A percentile compares a stretch with the other conserved stretches of the same genome.
Evolutionary conservation across 805 yeast genomes (phyloP).

Genomic region (Candida corydali): DNA sequence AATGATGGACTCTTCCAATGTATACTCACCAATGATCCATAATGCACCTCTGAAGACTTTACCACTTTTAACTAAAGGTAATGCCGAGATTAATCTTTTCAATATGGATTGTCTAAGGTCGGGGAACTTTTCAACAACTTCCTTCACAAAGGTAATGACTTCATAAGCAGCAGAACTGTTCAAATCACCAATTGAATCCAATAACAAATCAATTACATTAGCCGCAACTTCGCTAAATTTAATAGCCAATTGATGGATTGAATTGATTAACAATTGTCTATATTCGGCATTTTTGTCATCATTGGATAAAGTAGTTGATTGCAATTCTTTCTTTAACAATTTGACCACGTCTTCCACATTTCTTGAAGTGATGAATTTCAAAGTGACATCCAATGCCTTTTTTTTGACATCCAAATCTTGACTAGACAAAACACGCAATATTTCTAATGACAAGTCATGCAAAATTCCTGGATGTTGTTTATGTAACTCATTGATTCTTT

Average conservation of each 20-base stretch:
- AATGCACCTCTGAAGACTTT: slow-evolving; percentile 90
- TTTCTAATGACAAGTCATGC: slow-evolving; percentile 80
- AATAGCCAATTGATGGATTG: slow-evolving; percentile 87
- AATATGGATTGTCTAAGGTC: slow-evolving; percentile 65
- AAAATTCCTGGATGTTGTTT: slow-evolving; percentile 73
- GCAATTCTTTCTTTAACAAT: slow-evolving; percentile 85
- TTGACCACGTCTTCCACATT: slow-evolving; percentile 93
- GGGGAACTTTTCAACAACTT: slow-evolving; percentile 90
- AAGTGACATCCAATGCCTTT: slow-evolving; percentile 81
- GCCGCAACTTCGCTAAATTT: slow-evolving; percentile 88
- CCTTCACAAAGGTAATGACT: slow-evolving; percentile 87
- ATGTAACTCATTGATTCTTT: slow-evolving; percentile 75
- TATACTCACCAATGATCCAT: slow-evolving; percentile 95
- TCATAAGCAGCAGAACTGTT: slow-evolving; percentile 84
- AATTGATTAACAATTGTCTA: slow-evolving; percentile 80
- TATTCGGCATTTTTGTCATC: slow-evolving; percentile 84
- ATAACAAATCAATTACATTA: slow-evolving; percentile 78
- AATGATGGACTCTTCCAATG: slow-evolving; percentile 64
- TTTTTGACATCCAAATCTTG: slow-evolving; percentile 89
- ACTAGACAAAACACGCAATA: slow-evolving; percentile 78
- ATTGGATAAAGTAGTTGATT: slow-evolving; percentile 61
- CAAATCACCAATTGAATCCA: slow-evolving; percentile 83
- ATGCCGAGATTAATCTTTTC: slow-evolving; percentile 53
- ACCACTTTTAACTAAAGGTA: slow-evolving; percentile 73
- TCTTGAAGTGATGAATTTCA: slow-evolving; percentile 75